Conservation (phyloP, 495 filamentous ascomycete species). For the Margaritispora aquatica region DNA sequence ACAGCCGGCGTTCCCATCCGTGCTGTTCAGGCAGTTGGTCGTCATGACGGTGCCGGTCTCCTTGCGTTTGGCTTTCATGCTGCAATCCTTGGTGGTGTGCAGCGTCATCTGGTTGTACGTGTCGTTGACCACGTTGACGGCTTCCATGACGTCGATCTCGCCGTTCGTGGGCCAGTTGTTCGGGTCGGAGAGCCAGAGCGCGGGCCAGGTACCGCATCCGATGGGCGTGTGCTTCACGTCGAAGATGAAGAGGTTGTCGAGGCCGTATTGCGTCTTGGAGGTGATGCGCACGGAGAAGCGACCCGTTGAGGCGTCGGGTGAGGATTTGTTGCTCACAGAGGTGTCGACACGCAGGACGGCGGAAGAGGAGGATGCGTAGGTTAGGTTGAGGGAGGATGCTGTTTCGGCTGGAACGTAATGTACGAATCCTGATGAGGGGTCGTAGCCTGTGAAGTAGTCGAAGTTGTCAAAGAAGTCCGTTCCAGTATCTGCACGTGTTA, state of each 20-base stretch:
- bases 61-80: conserved; percentile 41
- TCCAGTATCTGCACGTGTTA: conserved; percentile 32
- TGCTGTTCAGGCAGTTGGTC: conserved; percentile 47
- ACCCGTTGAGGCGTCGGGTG: conserved; percentile 36
- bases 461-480: conserved; percentile 45
- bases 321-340: conserved; percentile 21
- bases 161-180: conserved; percentile 61
- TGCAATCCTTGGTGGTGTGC: conserved; percentile 57
- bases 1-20: conserved; percentile 29
- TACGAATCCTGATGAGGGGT: conserved; percentile 47
- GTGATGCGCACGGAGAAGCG: conserved; percentile 50
- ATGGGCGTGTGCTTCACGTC: conserved; percentile 30
- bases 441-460: conserved; percentile 44
- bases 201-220: conserved; percentile 48
- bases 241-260: conserved; percentile 46
- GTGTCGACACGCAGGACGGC: conserved; percentile 48
- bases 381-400: conserved; percentile 41
- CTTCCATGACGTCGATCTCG: conserved; percentile 72
- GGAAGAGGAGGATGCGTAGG: conserved; percentile 37
- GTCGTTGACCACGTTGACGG: conserved; percentile 50
- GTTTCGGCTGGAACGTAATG: conserved; percentile 32
- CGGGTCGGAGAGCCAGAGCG: conserved; percentile 45
- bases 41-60: conserved; percentile 37
- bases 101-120: conserved; percentile 56
- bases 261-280: conserved; percentile 42